These are phyloP conservation scores for Annulohypoxylon maeteangense DNA, from an alignment of 495 filamentous ascomycete genomes.

Conservation along the genomic window DNA sequence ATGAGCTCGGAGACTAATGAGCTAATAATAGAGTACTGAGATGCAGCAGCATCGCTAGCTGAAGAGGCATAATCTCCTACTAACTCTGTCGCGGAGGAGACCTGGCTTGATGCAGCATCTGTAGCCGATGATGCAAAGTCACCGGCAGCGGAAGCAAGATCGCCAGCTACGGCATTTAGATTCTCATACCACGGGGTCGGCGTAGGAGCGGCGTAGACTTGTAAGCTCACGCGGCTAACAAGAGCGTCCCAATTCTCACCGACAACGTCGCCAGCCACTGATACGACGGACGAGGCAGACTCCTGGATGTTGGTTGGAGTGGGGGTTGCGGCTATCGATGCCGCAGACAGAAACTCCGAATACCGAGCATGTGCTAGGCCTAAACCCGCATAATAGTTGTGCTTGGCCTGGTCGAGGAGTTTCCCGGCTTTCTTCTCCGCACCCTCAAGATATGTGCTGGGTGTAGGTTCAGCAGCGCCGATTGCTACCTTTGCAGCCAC, in stretches of 20 bases:
- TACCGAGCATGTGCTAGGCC: slow-evolving; percentile 82
- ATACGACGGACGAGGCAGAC: slow-evolving; percentile 53
- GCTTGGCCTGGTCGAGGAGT: slow-evolving; percentile 68
- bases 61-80: slow-evolving; percentile 66
- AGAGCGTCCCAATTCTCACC: slow-evolving; percentile 72
- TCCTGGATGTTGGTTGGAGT: slow-evolving; percentile 58
- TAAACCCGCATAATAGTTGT: slow-evolving; percentile 80
- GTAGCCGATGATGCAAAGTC: slow-evolving; percentile 46
- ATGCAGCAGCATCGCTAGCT: slow-evolving; percentile 61
- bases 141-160: slow-evolving; percentile 39
- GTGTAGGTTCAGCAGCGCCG: slow-evolving; percentile 62
- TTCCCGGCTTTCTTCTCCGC: slow-evolving; percentile 66
- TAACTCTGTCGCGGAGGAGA: slow-evolving; percentile 59
- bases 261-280: slow-evolving; percentile 53
- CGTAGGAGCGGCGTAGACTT: slow-evolving; percentile 77
- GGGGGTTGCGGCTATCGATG: slow-evolving; percentile 67
- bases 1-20: slow-evolving; percentile 81
- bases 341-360: slow-evolving; percentile 75
- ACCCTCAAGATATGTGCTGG: slow-evolving; percentile 57
- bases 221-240: slow-evolving; percentile 72
- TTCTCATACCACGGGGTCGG: slow-evolving; percentile 67
- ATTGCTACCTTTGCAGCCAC: slow-evolving; percentile 67
- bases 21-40: slow-evolving; percentile 76
- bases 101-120: slow-evolving; percentile 43
- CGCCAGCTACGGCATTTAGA: slow-evolving; percentile 47